These are phyloP conservation scores for Verticillium tricorpus DNA, from an alignment of 2,329 filamentous ascomycete species.

Conservation along the genomic window DNA sequence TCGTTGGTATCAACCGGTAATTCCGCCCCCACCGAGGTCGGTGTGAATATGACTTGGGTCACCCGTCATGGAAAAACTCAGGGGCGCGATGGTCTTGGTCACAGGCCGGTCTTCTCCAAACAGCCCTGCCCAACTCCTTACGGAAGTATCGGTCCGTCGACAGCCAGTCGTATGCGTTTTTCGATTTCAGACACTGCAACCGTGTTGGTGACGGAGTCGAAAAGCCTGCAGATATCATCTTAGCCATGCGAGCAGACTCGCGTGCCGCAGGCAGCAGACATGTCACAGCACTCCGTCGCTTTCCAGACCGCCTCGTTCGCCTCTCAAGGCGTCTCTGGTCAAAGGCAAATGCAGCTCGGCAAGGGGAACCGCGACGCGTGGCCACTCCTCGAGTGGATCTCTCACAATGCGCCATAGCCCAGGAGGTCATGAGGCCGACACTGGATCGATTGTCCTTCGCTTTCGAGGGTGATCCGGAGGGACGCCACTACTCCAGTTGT, in stretches of 20 bases:
- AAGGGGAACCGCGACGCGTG: background rate
- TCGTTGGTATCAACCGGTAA: background rate
- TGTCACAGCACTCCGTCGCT: background rate
- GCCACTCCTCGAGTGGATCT: background rate
- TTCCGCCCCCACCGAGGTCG: background rate
- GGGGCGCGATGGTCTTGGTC: constrained; percentile 2
- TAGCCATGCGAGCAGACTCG: background rate
- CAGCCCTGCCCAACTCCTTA: background rate
- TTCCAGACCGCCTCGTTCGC: background rate
- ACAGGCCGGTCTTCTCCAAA: background rate
- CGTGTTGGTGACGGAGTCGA: constrained; percentile 10
- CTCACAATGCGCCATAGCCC: background rate
- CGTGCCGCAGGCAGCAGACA: background rate
- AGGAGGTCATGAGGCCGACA: background rate
- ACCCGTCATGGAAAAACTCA: background rate
- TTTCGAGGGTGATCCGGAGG: background rate
- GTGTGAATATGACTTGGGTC: constrained; percentile 2
- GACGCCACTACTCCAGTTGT: background rate
- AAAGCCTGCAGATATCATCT: constrained; percentile 13
- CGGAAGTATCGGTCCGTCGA: constrained; percentile 10
- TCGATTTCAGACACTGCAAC: background rate
- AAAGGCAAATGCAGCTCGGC: background rate
- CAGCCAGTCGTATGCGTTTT: background rate
- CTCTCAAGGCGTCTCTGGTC: background rate
- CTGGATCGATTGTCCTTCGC: no score